Evolutionary conservation across 305 asterid genomes (phyloP).

Genomic region (Fraxinus platypoda): DNA sequence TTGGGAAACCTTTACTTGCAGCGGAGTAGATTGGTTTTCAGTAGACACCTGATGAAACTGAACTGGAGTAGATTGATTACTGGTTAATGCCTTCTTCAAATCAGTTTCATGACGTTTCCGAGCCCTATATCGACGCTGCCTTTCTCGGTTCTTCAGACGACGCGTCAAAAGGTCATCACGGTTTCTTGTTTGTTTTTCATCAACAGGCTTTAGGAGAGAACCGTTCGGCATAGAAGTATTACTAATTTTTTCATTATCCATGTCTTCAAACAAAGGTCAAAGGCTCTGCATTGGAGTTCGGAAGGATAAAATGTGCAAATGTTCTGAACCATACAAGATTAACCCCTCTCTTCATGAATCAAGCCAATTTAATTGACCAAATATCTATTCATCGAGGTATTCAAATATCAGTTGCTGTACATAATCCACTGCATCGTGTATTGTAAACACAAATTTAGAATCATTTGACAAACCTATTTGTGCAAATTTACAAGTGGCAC

Average conservation of each 20-base stretch:
- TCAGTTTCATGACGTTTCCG: constrained; percentile 74
- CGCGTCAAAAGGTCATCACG: constrained; percentile 55
- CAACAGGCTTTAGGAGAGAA: constrained; percentile 37
- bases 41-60: constrained; percentile 31
- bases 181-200: constrained; percentile 37
- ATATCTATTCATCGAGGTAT: not conserved
- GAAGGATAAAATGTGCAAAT: constrained; percentile 12
- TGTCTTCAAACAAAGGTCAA: constrained; percentile 15
- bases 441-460: constrained; percentile 7
- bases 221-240: constrained; percentile 40
- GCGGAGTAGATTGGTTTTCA: constrained; percentile 28
- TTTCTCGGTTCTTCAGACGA: constrained; percentile 79
- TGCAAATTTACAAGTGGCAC: not conserved
- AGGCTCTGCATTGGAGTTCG: not conserved
- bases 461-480: not conserved
- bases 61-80: constrained; percentile 34
- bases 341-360: not conserved
- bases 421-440: not conserved
- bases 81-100: constrained; percentile 34
- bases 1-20: constrained; percentile 39
- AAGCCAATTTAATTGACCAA: constrained; percentile 9
- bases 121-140: constrained; percentile 92
- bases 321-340: constrained; percentile 4
- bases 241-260: constrained; percentile 12
- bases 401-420: constrained; percentile 1